Conservation (phyloP, 192 early-diverging fungal genomes). For the Coemansia sp. region DNA sequence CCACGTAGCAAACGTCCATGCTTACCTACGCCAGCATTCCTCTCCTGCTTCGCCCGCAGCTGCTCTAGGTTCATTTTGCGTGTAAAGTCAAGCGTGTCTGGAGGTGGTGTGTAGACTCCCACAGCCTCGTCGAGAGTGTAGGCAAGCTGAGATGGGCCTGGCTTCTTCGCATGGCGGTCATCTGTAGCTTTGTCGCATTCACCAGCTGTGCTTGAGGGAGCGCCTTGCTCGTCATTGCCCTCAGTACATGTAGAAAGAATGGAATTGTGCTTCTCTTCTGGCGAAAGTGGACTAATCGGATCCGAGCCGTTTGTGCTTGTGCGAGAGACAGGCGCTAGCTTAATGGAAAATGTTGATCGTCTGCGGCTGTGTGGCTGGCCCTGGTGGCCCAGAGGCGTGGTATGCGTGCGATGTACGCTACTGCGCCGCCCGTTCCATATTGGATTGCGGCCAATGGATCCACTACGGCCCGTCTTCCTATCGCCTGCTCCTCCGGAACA, state of each 20-base stretch:
- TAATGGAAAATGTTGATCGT: constrained; percentile 51
- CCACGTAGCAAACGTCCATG: constrained; percentile 37
- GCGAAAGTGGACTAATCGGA: constrained; percentile 5
- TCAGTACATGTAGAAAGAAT: constrained; percentile 24
- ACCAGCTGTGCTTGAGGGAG: neutral
- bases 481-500: constrained; percentile 11
- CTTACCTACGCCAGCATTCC: constrained; percentile 37
- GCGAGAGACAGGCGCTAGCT: constrained; percentile 50
- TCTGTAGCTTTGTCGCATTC: neutral
- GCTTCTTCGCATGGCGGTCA: constrained; percentile 10
- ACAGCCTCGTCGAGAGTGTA: constrained; percentile 47
- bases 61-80: constrained; percentile 47
- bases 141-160: constrained; percentile 47
- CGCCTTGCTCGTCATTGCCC: constrained; percentile 9
- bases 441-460: constrained; percentile 38
- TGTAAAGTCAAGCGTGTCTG: constrained; percentile 50
- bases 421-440: constrained; percentile 52
- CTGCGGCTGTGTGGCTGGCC: constrained; percentile 54
- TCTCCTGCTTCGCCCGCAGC: constrained; percentile 48
- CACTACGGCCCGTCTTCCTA: constrained; percentile 30
- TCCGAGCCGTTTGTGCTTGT: constrained; percentile 19
- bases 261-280: constrained; percentile 6
- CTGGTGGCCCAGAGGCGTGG: constrained; percentile 47
- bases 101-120: constrained; percentile 45
- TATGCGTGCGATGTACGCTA: constrained; percentile 51